Conservation (phyloP, 2,329 filamentous ascomycete species). For the Xylariaceae sp. region DNA sequence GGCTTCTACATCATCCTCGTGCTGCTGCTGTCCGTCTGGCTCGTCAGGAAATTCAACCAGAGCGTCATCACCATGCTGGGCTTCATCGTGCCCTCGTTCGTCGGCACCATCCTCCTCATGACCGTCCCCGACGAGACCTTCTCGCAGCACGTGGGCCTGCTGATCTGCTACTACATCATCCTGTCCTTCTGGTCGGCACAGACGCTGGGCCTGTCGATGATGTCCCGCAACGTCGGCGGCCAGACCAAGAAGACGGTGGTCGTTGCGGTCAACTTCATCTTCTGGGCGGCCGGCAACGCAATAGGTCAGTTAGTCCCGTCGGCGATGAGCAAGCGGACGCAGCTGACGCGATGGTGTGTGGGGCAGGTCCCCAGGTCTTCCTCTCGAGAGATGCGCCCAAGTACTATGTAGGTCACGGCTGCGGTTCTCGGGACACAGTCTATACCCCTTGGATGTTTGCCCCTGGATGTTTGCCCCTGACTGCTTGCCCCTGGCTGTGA, state of each 20-base stretch:
- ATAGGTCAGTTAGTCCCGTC: slow-evolving; percentile 43
- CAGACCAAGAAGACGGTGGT: slow-evolving; percentile 66
- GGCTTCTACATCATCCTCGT: slow-evolving; percentile 68
- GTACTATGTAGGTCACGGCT: slow-evolving; percentile 41
- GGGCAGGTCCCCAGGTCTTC: slow-evolving; percentile 55
- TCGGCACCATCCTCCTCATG: slow-evolving; percentile 67
- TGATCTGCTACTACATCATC: slow-evolving; percentile 69
- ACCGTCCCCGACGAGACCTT: slow-evolving; percentile 52
- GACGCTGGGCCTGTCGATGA: slow-evolving; percentile 58
- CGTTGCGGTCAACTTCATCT: slow-evolving; percentile 62
- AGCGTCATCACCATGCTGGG: slow-evolving; percentile 59
- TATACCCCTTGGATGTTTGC: too few relatives aligned
- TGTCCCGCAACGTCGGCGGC: slow-evolving; percentile 62
- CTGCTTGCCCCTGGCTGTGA: not conserved
- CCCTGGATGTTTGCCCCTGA: not conserved
- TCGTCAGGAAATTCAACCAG: slow-evolving; percentile 62
- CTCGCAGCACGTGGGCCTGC: slow-evolving; percentile 55
- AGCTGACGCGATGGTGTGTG: not conserved
- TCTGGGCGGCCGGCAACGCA: slow-evolving; percentile 62
- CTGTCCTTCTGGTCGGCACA: slow-evolving; percentile 72
- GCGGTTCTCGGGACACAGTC: too few relatives aligned
- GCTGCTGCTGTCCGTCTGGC: slow-evolving; percentile 56
- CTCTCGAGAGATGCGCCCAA: slow-evolving; percentile 50
- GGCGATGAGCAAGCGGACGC: not conserved
- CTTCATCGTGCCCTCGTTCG: slow-evolving; percentile 61